phyloP scores from a whole-genome alignment of 179 eudicot genomes.

The Silene vulgaris region DNA sequence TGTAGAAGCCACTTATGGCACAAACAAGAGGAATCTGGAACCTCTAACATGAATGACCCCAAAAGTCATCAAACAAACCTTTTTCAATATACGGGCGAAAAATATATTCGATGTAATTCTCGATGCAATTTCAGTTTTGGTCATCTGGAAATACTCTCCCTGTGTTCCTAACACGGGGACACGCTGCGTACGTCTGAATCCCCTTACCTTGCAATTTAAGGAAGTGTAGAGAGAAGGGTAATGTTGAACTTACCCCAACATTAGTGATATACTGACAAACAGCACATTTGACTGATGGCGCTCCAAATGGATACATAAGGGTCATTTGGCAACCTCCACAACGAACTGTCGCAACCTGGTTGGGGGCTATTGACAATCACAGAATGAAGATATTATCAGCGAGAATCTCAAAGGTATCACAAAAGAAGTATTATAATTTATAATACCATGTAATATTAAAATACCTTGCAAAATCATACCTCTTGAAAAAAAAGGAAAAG shows the following conservation, averaged over 20 bases:
- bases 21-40: neutral
- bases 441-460: neutral
- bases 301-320: conserved; percentile 63
- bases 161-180: neutral
- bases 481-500: neutral
- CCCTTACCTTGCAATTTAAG: neutral
- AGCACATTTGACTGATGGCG: conserved; percentile 84
- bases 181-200: neutral
- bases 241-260: conserved; percentile 56
- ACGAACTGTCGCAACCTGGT: conserved; percentile 61
- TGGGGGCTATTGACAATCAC: conserved; percentile 37
- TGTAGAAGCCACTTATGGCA: neutral
- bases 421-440: neutral
- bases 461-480: neutral
- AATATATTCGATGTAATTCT: neutral
- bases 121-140: neutral
- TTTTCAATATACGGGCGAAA: neutral
- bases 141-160: neutral
- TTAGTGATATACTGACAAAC: conserved; percentile 70
- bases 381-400: conserved; percentile 20
- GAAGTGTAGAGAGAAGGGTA: neutral
- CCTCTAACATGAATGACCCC: neutral
- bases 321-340: conserved; percentile 63
- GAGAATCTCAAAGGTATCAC: neutral
- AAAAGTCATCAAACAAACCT: neutral